A percentile compares a stretch with the other conserved stretches of the same genome.
Evolutionary conservation across 2,329 filamentous ascomycete genomes (phyloP).

Genomic region (Fusarium beomiforme): DNA sequence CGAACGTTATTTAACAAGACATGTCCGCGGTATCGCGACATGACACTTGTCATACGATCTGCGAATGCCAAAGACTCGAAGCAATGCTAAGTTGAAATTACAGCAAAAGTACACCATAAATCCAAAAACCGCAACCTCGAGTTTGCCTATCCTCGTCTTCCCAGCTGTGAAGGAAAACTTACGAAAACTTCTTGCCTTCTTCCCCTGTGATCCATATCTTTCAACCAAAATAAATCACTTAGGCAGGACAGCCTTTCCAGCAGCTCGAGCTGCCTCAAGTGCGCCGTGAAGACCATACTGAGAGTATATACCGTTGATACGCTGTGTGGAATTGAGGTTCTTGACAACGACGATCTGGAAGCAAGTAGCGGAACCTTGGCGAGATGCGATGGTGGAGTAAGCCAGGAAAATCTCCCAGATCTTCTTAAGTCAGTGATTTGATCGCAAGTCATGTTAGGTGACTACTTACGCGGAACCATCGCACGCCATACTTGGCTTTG

Average conservation of each 20-base stretch:
- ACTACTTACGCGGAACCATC: slow-evolving; percentile 85
- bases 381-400: slow-evolving; percentile 83
- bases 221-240: not conserved
- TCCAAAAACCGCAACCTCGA: no score
- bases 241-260: slow-evolving; percentile 37
- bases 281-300: slow-evolving; percentile 78
- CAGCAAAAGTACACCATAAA: no score
- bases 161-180: not conserved
- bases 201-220: no score
- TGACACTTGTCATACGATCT: no score
- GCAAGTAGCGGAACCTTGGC: slow-evolving; percentile 85
- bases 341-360: slow-evolving; percentile 89
- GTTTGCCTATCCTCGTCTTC: no score
- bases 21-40: no score
- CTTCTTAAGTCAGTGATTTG: slow-evolving; percentile 51
- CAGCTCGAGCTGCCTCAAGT: slow-evolving; percentile 47
- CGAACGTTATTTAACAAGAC: no score
- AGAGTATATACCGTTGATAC: slow-evolving; percentile 75
- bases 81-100: no score
- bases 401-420: slow-evolving; percentile 95
- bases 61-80: no score
- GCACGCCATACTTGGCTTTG: slow-evolving; percentile 86
- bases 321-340: slow-evolving; percentile 89
- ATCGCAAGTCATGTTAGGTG: not conserved
- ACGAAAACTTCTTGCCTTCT: no score